Evolutionary conservation across 371 early-diverging fungal genomes (phyloP), one percentile per base, ranked within the genome.

Genomic region (Massospora cicadina): DNA sequence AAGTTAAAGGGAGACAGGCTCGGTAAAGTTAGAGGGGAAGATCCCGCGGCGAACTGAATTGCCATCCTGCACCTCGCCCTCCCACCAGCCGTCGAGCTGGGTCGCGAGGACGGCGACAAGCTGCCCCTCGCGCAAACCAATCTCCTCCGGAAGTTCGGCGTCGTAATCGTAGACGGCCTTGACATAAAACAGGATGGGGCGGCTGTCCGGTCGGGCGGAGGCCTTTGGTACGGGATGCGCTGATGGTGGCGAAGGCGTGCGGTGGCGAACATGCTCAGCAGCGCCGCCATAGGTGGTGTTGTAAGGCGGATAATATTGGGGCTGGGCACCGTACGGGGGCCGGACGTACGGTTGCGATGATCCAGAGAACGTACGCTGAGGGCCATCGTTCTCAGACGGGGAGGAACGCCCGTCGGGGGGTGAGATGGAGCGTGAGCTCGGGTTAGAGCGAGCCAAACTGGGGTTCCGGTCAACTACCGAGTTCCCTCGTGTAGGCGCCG

Each of bases 131-230:
- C 68, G 74, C 33, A 91, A 81, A 23, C 79, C 76, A 12, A 95
- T 72, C 68, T 93, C 93, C 58, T 88, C 91, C 2, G 79, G 74
- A 25, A 83, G 82, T 12, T 84, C 85, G 2, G 89, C 81, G 33
- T 79, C 77, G 69, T 91, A 93, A 70, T 93, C 91, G 62, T 88
- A 88, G 2, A 92, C 69, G 2, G 84, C 88, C 17, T 83, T 80
- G 24, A 88, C 93, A n/a, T 64, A 64, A 33, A 64, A 64, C 13
- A 64, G 32, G 7, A 64, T 64, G 24, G 64, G 64, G n/a, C 64
- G 26, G 29, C 56, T 26, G 32, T 64, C 64, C 17, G 62, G 24
- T 10, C 62, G 32, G 17, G 5, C 26, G 43, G 33, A 43, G 24
- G 12, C 21, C 28, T n/a, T 33, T 2, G 12, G 63, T 28, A 24